These are phyloP conservation scores for Pichia sp. DNA, from an alignment of 1,139 yeast species.

Conservation along the genomic window DNA sequence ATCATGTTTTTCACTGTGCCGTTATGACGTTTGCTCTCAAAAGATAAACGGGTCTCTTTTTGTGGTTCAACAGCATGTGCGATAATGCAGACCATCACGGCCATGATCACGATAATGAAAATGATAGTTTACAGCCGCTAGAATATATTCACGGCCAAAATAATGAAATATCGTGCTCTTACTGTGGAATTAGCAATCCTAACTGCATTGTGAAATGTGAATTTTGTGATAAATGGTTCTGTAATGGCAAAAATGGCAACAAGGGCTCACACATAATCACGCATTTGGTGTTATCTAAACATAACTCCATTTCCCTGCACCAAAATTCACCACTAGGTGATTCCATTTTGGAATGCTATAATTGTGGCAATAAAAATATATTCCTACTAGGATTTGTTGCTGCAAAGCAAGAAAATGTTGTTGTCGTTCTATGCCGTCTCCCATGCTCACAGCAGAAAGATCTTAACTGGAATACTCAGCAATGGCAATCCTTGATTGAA, in stretches of 20 bases:
- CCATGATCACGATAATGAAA: not conserved
- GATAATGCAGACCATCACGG: not conserved
- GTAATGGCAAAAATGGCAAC: constrained; percentile 58
- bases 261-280: constrained; percentile 79
- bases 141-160: not conserved
- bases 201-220: constrained; percentile 69
- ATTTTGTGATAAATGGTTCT: constrained; percentile 81
- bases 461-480: constrained; percentile 75
- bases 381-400: constrained; percentile 82
- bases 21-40: no score
- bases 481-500: constrained; percentile 85
- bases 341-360: constrained; percentile 79
- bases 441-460: constrained; percentile 82
- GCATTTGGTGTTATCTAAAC: constrained; percentile 77
- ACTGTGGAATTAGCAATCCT: constrained; percentile 70
- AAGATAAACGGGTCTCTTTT: no score
- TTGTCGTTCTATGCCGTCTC: constrained; percentile 77
- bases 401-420: constrained; percentile 81
- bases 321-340: constrained; percentile 81
- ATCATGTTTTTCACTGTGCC: no score
- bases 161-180: constrained; percentile 48
- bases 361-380: constrained; percentile 78
- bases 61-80: not conserved
- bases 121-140: not conserved
- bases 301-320: constrained; percentile 67